Conservation (phyloP, 2,329 filamentous ascomycete species). For the Pestalotiopsis sp. region DNA sequence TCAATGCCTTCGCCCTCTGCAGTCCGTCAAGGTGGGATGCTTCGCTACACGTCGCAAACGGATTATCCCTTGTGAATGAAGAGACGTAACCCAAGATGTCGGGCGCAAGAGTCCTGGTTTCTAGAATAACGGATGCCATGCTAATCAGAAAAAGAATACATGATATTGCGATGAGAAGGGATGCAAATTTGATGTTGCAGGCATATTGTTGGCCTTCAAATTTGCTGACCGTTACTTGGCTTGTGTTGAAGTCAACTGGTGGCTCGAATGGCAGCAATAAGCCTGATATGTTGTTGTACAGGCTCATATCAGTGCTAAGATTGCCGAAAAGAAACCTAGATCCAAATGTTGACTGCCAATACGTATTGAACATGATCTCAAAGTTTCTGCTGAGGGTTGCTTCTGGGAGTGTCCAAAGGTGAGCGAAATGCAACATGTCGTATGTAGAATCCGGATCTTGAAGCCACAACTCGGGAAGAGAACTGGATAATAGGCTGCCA, state of each 20-base stretch:
- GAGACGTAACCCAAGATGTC: background rate
- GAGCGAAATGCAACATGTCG: background rate
- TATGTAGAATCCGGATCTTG: background rate
- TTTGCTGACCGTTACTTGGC: background rate
- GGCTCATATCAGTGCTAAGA: background rate
- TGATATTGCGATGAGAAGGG: background rate
- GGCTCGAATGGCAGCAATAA: too few relatives aligned
- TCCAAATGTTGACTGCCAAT: background rate
- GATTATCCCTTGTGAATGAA: background rate
- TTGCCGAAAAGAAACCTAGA: background rate
- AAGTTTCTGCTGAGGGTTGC: background rate
- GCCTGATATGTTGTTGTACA: background rate
- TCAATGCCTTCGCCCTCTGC: background rate
- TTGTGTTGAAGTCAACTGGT: background rate
- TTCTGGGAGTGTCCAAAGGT: background rate
- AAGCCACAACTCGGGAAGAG: background rate
- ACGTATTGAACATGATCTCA: background rate
- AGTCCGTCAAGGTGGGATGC: background rate
- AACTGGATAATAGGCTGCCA: background rate
- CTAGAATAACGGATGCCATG: background rate
- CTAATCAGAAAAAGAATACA: background rate
- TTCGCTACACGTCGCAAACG: background rate
- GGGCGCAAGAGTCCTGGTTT: background rate
- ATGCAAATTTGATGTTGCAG: background rate
- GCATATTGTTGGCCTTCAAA: background rate